phyloP scores from a whole-genome alignment of 2,329 filamentous ascomycete genomes.

The Fusarium metavorans region DNA sequence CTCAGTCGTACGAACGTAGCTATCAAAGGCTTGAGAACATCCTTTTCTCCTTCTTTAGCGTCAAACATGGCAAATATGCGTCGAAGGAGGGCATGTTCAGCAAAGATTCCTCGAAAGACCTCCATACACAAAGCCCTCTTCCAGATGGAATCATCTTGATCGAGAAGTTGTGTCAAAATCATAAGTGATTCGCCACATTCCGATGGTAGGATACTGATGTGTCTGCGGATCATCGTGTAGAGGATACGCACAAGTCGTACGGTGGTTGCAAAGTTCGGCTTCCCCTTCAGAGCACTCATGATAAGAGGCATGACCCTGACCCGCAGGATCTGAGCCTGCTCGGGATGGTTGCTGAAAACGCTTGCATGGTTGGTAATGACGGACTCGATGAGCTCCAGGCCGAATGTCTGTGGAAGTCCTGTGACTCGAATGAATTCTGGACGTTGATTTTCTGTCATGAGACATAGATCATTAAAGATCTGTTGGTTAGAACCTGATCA shows the following conservation, averaged over 20 bases:
- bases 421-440: conserved; percentile 86
- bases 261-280: conserved; percentile 82
- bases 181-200: conserved; percentile 88
- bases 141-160: conserved; percentile 87
- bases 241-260: conserved; percentile 86
- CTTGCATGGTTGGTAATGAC: conserved; percentile 87
- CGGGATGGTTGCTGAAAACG: conserved; percentile 81
- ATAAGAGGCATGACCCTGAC: conserved; percentile 85
- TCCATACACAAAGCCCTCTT: conserved; percentile 93
- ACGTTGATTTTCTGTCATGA: conserved; percentile 86
- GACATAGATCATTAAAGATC: conserved; percentile 90
- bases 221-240: conserved; percentile 82
- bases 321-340: conserved; percentile 84
- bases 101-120: conserved; percentile 86
- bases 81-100: conserved; percentile 81
- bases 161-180: conserved; percentile 85
- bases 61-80: conserved; percentile 87
- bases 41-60: conserved; percentile 75
- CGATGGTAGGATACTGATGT: conserved; percentile 78
- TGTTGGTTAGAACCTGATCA: conserved; percentile 47
- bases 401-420: conserved; percentile 82
- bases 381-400: conserved; percentile 91
- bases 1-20: conserved; percentile 92
- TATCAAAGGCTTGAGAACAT: conserved; percentile 84
- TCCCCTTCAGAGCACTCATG: conserved; percentile 81